Base-by-base conservation (phyloP, 352 stramenopile species). In the Phytopythium oedochilum region DNA sequence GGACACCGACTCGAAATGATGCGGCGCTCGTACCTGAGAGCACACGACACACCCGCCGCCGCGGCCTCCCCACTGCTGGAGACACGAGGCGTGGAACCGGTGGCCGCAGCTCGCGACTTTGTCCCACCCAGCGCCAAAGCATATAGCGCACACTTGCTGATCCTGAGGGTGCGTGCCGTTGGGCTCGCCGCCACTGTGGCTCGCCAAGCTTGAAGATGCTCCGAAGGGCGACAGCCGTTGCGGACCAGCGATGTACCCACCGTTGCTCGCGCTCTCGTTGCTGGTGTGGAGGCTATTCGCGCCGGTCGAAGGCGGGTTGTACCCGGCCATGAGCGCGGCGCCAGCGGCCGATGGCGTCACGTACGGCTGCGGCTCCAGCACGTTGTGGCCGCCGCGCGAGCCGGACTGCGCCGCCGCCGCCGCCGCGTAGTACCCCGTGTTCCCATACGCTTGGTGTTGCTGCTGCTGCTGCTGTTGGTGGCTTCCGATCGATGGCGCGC, bases 11-110 rank as follows among this genome's bases (percentile, higher is more conserved):
- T n/a, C n/a, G n/a, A n/a, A n/a, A n/a, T n/a, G n/a, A n/a, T n/a
- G n/a, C n/a, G n/a, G 26, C 17, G 34, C 45, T 34, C 61, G 43
- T 69, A 86, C 75, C 66, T 75, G 69, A 40, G 53, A 55, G 45
- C 75, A 86, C 39, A 83, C 57, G 56, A 74, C 68, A 26, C 75
- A 86, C n/a, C 29, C 29, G 32, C 63, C 64, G 25, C 69, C 70
- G 38, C 71, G 81, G 5, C 76, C 80, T 46, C 78, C 80, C 80
- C 80, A 90, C 40, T 80, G 70, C 23, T 88, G 75, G 42, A 91
- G 57, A 57, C 78, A 89, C 23, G 67, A 59, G 36, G 61, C 64
- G 51, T 91, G 80, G 58, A 91, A 91, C 26, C 71, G 73, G 59
- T 91, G 80, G n/a, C 80, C 80, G 38, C 80, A 91, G 53, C 61